Evolutionary conservation across 306 rosid genomes (phyloP), one percentile per base, ranked within the genome.

Genomic region (Vigna reflexopilosa): DNA sequence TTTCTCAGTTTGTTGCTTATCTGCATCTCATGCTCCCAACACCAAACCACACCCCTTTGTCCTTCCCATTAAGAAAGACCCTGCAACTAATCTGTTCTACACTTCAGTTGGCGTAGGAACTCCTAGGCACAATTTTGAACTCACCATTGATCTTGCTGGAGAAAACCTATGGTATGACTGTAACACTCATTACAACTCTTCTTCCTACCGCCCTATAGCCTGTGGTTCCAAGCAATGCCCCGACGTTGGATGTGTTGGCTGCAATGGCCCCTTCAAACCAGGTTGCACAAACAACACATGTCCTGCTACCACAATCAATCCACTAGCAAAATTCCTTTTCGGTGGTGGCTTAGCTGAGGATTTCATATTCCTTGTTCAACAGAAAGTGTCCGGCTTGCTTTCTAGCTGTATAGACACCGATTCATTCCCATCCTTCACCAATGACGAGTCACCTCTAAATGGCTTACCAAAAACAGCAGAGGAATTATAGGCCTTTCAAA

Each of bases 261-360:
- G 86, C 75, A 34, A 28, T 40, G 75, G 88, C n/a, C 81, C 85
- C n/a, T 79, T 38, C 54, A 78, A 55, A 67, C 84, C 90, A 19
- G 88, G 86, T 19, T 83, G 86, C 80, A 56, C 82, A 34, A 73
- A 84, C 7, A 64, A 72, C 59, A 84, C 85, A 0, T 88, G 90
- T 54, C 20, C 50, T 32, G 11, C 73, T 10, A 2, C 11, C 0
- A 9, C 73, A 40, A 10, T 26, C 36, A 83, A 74, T 30, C 48
- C 71, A 6, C 30, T 56, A 5, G 83, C 84, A 2, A 28, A 64
- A 0, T 73, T 9, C 73, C 4, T 69, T 4, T 78, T 44, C 1
- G 20, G 70, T 10, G 83, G 75, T 9, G 70, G 34, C 13, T 20
- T 82, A 3, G 73, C 61, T 28, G 52, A 75, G 9, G 87, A 85